phyloP scores from a whole-genome alignment of 768 basidiomycete genomes.

The Tulasnella sp. region DNA sequence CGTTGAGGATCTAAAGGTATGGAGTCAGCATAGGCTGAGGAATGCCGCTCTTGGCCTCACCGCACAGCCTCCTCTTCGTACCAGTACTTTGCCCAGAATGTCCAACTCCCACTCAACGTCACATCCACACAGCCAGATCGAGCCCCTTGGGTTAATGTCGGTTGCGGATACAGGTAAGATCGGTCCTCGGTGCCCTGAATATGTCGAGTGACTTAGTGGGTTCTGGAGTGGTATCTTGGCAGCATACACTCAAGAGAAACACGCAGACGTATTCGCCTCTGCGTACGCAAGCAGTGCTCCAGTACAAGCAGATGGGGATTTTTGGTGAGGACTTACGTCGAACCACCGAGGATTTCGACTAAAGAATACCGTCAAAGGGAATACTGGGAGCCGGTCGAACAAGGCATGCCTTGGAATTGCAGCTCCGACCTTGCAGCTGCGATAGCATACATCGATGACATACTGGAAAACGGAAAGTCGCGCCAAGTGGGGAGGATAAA shows the following conservation, averaged over 20 bases:
- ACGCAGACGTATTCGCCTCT: constrained; percentile 25
- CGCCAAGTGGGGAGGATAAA: neutral
- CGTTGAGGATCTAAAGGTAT: constrained; percentile 14
- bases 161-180: constrained; percentile 25
- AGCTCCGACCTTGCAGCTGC: constrained; percentile 25
- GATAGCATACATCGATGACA: neutral
- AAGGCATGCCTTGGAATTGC: constrained; percentile 31
- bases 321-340: constrained; percentile 1
- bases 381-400: constrained; percentile 30
- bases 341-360: neutral
- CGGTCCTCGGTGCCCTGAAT: neutral
- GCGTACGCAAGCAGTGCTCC: constrained; percentile 28
- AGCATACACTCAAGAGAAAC: constrained; percentile 24
- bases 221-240: constrained; percentile 16
- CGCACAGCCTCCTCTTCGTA: neutral
- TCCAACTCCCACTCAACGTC: constrained; percentile 22
- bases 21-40: neutral
- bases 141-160: constrained; percentile 3
- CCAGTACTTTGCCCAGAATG: constrained; percentile 33
- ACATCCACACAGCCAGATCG: constrained; percentile 14
- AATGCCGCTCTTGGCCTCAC: constrained; percentile 4
- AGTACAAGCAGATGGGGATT: constrained; percentile 29
- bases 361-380: neutral
- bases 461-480: neutral
- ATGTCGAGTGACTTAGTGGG: neutral